phyloP scores from a whole-genome alignment of 768 basidiomycete species.

The Hygrophorus russula region DNA sequence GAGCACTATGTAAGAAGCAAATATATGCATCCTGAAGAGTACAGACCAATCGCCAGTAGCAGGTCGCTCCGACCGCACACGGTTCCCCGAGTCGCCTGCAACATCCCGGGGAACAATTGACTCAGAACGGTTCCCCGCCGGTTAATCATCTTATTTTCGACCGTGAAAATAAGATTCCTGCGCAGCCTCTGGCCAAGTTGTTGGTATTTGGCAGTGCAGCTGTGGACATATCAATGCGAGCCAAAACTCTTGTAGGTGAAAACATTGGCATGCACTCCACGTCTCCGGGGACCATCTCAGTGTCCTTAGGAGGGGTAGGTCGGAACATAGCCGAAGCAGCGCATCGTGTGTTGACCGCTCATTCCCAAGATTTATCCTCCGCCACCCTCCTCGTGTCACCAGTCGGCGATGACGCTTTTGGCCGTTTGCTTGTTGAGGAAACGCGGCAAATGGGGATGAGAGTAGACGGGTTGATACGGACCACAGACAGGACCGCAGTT shows the following conservation, averaged over 20 bases:
- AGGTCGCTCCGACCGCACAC: too few species aligned
- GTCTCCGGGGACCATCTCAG: conserved; percentile 59
- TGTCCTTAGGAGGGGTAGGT: conserved; percentile 82
- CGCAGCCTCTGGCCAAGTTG: conserved; percentile 30
- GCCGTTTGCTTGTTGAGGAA: conserved; percentile 49
- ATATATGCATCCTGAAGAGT: not conserved
- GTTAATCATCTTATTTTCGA: not conserved
- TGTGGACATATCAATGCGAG: conserved; percentile 71
- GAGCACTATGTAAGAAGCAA: conserved; percentile 20
- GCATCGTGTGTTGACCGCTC: conserved; percentile 43
- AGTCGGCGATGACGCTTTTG: conserved; percentile 71
- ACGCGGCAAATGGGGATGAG: conserved; percentile 61
- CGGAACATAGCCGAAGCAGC: conserved; percentile 94
- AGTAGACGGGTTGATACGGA: conserved; percentile 55
- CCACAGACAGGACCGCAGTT: conserved; percentile 50
- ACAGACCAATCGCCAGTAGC: too few species aligned
- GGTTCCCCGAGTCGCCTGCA: too few species aligned
- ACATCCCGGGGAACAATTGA: too few species aligned
- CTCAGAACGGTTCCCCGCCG: not conserved
- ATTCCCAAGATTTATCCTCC: conserved; percentile 24
- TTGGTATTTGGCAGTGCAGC: conserved; percentile 81
- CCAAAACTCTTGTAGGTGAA: conserved; percentile 16
- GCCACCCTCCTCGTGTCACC: conserved; percentile 54
- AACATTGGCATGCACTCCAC: conserved; percentile 48
- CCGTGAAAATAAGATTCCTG: not conserved